Base-by-base conservation (phyloP, 75 land plant species). In the Selaginella moellendorffii region DNA sequence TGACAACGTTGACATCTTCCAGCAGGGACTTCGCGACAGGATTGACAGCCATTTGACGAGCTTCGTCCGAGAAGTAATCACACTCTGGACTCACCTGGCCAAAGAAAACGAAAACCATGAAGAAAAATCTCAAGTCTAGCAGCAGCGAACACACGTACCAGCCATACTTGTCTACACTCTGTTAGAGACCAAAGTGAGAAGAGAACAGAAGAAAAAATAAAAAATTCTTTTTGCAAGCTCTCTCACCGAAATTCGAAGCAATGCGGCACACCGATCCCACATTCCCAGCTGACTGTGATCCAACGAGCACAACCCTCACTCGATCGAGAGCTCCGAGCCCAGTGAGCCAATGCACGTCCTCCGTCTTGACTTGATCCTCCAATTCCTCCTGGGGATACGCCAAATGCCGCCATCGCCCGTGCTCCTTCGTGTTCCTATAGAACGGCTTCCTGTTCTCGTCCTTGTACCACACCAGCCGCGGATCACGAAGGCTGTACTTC, bases 191-290 rank as follows among this genome's bases (percentile, higher is more conserved):
- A n/a, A n/a, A n/a, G n/a, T n/a, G n/a, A n/a, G n/a, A n/a, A n/a
- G n/a, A n/a, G n/a, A n/a, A n/a, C n/a, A n/a, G n/a, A n/a, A n/a
- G n/a, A n/a, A n/a, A n/a, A n/a, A n/a, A n/a, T n/a, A n/a, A n/a
- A n/a, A n/a, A n/a, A n/a, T n/a, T n/a, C n/a, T n/a, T n/a, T n/a
- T n/a, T n/a, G n/a, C n/a, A n/a, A n/a, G n/a, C n/a, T n/a, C n/a
- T n/a, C n/a, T n/a, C 14, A 72, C 75, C 75, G 30, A 72, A 72
- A 69, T 67, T 72, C 0, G 71, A 56, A n/a, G 75, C 71, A 24
- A 69, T 64, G 30, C 75, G 63, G 63, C 75, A 72, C 1, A 72
- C 64, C 1, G 75, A 72, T 0, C 75, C 75, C 22, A 72, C 64
- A 24, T 72, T 72, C 31, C 75, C 75, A 0, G 75, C 75, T 26